Base-by-base conservation (phyloP, 768 basidiomycete species). In the Pholiota microspora region DNA sequence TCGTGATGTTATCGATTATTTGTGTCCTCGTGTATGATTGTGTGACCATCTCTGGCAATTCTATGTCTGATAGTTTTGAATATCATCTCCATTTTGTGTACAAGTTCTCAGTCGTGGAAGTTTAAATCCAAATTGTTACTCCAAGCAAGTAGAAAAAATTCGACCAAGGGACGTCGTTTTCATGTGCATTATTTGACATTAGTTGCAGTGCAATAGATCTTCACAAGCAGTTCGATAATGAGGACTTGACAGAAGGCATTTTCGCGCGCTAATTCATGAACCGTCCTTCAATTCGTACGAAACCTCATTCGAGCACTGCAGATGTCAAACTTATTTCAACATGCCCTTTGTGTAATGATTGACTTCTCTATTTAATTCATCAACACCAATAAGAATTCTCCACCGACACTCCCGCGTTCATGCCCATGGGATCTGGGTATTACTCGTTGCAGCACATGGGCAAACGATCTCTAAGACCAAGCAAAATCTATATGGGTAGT, bases 41-140 rank as follows among this genome's bases (percentile, higher is more conserved):
- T 42, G 40, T 53, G 45, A 36, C 7, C 23, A 36, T 25, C 18
- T 49, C 18, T 49, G 48, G 36, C 32, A 49, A 49, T n/a, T 27
- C 25, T 49, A 23, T 31, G 4, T 6, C 18, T n/a, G 35, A 40
- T 25, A 28, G 25, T 18, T 42, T 10, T 23, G 29, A 12, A 16
- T 18, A 25, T 35, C 42, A 31, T 28, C 28, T 52, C 35, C 35
- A 16, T n/a, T 38, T 16, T 16, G 16, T 16, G 31, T 25, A 32
- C 2, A 21, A 23, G 21, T 42, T 2, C 40, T 3, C 1, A 8
- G 40, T 10, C 21, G 23, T 42, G 40, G 23, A 42, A 42, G 40
- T 16, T 8, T 42, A 42, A 42, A 42, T 16, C 21, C 12, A 9
- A 42, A 21, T 12, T 8, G 23, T 42, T 21, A 21, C 7, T 16